Base-by-base conservation (phyloP, 768 basidiomycete genomes). In the Ramaria sp. region DNA sequence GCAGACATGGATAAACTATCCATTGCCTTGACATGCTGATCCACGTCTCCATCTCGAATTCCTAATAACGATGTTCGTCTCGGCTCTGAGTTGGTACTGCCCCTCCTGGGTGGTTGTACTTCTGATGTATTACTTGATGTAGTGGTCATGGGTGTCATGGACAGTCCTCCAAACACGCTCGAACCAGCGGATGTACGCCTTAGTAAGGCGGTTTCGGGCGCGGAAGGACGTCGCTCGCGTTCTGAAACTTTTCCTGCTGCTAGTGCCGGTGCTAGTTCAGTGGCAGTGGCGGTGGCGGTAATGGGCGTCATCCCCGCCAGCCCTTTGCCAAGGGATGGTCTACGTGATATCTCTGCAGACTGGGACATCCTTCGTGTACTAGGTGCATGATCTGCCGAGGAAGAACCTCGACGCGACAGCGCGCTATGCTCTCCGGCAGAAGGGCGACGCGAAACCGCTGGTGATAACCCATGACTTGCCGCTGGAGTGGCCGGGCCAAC, bases 401-500 rank as follows among this genome's bases (percentile, higher is more conserved):
- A 17, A 17, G 58, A 42, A 24, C 3, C 41, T 47, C 46, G 24
- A 17, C 33, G 37, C 6, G 55, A 57, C 12, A 41, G n/a, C 11
- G 22, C 39, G 15, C 53, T 15, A 12, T 30, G 34, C 34, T 52
- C 1, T 13, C 61, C 59, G 57, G 62, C 60, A 39, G 74, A 76
- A 30, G 70, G 66, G 20, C 72, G 69, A n/a, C 78, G 72, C 0
- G 82, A 82, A 7, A 62, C 38, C 12, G 70, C 77, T 13, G 80
- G 81, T 0, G 82, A 75, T 4, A 71, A 62, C 0, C 69, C 68
- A 4, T 68, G 58, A 6, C 77, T 74, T 30, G 62, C 59, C 9
- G 65, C 67, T 4, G 83, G 84, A 0, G 85, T 87, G 1, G 81
- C 74, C 10, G 84, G 80, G 2, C 84, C 84, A 4, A 88, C 70